Base-by-base conservation (phyloP, 2,329 filamentous ascomycete species). In the Nemania sp. region DNA sequence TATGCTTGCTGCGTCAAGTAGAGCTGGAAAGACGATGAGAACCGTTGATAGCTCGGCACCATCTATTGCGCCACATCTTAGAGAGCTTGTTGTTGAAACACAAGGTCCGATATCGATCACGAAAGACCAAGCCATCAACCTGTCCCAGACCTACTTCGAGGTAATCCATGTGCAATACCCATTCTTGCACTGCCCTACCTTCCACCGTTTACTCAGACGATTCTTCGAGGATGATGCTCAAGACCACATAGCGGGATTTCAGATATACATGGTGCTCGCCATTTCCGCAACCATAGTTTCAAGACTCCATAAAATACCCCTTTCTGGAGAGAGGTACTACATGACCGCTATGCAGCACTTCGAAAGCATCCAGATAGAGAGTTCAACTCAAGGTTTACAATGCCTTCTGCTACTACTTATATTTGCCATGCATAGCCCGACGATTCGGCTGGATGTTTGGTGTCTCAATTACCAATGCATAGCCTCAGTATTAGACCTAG, bases 401-500 rank as follows among this genome's bases (percentile, higher is more conserved):
- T 85, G 84, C 58, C 73, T 87, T 63, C 68, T 85, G 0, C 64
- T 85, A 0, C 73, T 85, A 1, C 74, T 84, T 29, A 79, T 87
- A 0, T 87, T 86, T 59, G 83, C 85, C 0, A 78, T 87, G 13
- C 82, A 87, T 41, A 86, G 82, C 66, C 82, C 85, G 0, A 82
- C 80, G 1, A 81, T 84, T 57, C 77, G 80, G 0, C 72, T 87
- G 3, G 87, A 86, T 63, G 77, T 85, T 0, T 88, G 86, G 86
- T 85, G 85, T 61, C 75, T 87, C 1, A 86, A 87, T 61, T 87
- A 87, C 61, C 85, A 87, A 67, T 87, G 85, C 45, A 78, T 87
- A 10, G 85, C 85, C 0, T 79, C 82, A 0, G 76, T 86, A 0
- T 76, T 87, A 2, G 86, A 87, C 52, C 72, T 87, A 1, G 86